Conservation (phyloP, 2,329 filamentous ascomycete genomes). For the Diaporthe vexans region DNA sequence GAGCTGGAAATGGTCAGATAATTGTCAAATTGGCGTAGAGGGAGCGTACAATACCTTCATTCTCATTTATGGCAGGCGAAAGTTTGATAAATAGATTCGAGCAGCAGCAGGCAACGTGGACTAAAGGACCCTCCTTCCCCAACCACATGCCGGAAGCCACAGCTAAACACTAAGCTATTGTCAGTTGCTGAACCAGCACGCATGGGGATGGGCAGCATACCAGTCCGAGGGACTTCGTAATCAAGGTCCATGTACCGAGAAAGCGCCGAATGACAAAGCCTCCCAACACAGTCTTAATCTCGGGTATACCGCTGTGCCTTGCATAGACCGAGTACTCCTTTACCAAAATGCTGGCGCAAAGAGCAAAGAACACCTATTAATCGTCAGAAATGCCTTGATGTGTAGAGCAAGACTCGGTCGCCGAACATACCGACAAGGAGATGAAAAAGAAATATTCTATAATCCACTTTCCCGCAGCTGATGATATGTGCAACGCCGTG, state of each 20-base stretch:
- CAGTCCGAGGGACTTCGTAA: constrained; percentile 90
- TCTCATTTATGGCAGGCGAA: constrained; percentile 83
- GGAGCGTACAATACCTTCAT: constrained; percentile 75
- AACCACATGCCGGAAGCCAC: constrained; percentile 97
- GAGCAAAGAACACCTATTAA: constrained; percentile 79
- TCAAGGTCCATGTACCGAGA: constrained; percentile 87
- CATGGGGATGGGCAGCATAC: constrained; percentile 58
- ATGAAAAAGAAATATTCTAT: constrained; percentile 91
- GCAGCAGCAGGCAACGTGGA: constrained; percentile 97
- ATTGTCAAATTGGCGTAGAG: not conserved
- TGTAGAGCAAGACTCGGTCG: too few relatives aligned
- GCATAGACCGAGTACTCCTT: constrained; percentile 88
- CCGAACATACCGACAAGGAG: constrained; percentile 78
- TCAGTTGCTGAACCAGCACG: constrained; percentile 25
- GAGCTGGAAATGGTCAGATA: constrained; percentile 67
- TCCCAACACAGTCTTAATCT: constrained; percentile 96
- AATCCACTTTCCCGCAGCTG: constrained; percentile 80
- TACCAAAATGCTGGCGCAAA: constrained; percentile 83
- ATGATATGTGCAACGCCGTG: constrained; percentile 76
- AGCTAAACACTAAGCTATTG: constrained; percentile 78
- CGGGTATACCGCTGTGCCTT: constrained; percentile 94
- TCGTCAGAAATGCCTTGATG: constrained; percentile 43
- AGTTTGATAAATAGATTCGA: constrained; percentile 94
- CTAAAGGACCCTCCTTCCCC: constrained; percentile 94
- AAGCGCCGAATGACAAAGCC: constrained; percentile 94